Percentiles rank a stretch among this genome's conserved stretches.
phyloP scores from a whole-genome alignment of 2,329 filamentous ascomycete genomes.

The Coniella vitis region DNA sequence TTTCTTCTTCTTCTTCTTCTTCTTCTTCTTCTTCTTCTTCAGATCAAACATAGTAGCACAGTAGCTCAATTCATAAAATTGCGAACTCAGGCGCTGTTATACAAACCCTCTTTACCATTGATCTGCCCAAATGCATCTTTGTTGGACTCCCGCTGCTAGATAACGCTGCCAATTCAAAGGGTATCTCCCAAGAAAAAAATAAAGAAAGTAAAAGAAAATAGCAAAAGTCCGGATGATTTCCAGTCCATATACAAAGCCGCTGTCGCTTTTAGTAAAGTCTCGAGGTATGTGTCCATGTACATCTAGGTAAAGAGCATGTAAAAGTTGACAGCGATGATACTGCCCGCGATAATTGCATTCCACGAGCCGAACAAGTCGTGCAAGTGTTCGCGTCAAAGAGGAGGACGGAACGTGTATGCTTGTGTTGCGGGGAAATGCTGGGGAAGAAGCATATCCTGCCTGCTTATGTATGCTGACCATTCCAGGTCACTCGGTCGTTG shows the following conservation, averaged over 20 bases:
- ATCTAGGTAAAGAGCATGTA: not conserved
- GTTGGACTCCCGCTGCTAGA: constrained; percentile 10
- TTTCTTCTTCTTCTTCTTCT: not conserved
- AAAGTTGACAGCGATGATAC: constrained; percentile 5
- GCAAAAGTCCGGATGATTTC: constrained; percentile 1
- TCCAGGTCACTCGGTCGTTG: constrained; percentile 2
- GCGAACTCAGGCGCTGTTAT: no score
- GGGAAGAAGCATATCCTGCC: not conserved
- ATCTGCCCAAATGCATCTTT: constrained; percentile 1
- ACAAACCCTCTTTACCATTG: constrained; percentile 4
- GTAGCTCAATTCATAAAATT: not conserved
- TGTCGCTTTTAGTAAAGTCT: not conserved
- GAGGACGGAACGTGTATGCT: no score
- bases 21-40: not conserved
- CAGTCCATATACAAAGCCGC: constrained; percentile 3
- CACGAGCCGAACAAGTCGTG: not conserved
- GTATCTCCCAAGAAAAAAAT: constrained; percentile 11
- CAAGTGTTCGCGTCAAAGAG: no score
- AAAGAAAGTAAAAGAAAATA: not conserved
- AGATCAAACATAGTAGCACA: not conserved
- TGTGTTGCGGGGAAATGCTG: not conserved
- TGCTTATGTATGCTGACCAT: constrained; percentile 1
- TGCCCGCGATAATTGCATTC: constrained; percentile 1
- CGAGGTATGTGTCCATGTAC: constrained; percentile 1
- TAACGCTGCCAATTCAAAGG: constrained; percentile 9